Evolutionary conservation across 352 stramenopile species (phyloP).

Genomic region (Pythium dissimile): DNA sequence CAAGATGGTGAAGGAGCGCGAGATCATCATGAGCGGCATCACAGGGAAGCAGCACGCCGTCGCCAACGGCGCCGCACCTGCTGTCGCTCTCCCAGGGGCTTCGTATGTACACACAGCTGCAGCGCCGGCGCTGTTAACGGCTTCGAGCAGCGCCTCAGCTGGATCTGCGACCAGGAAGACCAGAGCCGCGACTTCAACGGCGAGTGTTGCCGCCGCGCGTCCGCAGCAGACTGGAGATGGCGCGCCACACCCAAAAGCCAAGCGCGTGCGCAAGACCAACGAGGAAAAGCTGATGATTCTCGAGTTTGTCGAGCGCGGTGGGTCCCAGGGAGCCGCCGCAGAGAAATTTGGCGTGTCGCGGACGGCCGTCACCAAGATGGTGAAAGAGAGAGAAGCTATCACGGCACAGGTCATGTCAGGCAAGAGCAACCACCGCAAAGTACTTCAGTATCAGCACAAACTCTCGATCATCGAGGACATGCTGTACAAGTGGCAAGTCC

Average conservation of each 20-base stretch:
- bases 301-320: constrained; percentile 73
- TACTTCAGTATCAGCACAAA: constrained; percentile 83
- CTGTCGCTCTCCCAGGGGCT: not conserved
- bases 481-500: constrained; percentile 84
- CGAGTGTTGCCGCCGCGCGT: not conserved
- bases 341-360: constrained; percentile 81
- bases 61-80: not conserved
- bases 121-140: not conserved
- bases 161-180: constrained; percentile 8
- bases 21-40: constrained; percentile 41
- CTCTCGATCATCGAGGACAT: constrained; percentile 84
- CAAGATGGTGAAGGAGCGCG: constrained; percentile 85
- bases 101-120: not conserved
- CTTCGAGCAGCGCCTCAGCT: not conserved
- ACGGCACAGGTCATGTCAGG: constrained; percentile 62
- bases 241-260: constrained; percentile 18
- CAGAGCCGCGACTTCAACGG: not conserved
- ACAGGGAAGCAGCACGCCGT: constrained; percentile 15
- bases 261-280: constrained; percentile 82
- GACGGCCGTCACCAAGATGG: constrained; percentile 83
- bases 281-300: constrained; percentile 84
- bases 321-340: constrained; percentile 65
- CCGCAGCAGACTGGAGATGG: not conserved
- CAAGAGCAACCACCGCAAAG: constrained; percentile 70
- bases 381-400: constrained; percentile 79